phyloP scores from a whole-genome alignment of 2,329 filamentous ascomycete species.

The Arthrobotrys sphaeroides region DNA sequence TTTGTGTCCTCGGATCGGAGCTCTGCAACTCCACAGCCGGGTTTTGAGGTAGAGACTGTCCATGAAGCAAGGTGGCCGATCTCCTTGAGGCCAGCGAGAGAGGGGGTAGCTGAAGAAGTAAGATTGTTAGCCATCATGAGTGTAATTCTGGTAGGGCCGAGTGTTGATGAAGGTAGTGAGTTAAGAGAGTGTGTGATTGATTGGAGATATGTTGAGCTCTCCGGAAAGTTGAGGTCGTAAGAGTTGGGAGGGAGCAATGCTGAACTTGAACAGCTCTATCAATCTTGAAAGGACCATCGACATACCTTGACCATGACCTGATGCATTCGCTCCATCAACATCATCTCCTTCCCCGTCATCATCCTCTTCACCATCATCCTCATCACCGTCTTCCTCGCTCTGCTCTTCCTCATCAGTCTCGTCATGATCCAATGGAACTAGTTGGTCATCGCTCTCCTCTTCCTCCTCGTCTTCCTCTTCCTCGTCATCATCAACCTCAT shows the following conservation, averaged over 20 bases:
- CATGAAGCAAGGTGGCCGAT: slow-evolving; percentile 85
- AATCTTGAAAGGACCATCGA: not conserved
- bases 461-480: slow-evolving; percentile 33
- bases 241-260: not conserved
- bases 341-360: slow-evolving; percentile 20
- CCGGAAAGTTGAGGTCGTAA: not conserved
- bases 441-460: slow-evolving; percentile 33
- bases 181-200: not conserved
- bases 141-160: not conserved
- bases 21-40: slow-evolving; percentile 79
- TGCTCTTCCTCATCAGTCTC: slow-evolving; percentile 41
- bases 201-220: not conserved
- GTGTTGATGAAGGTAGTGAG: not conserved
- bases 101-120: not conserved
- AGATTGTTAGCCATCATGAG: slow-evolving; percentile 6
- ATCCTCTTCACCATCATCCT: slow-evolving; percentile 15
- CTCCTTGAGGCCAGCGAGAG: slow-evolving; percentile 72
- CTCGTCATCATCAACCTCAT: slow-evolving; percentile 18
- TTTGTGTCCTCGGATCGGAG: slow-evolving; percentile 77
- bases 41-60: slow-evolving; percentile 83
- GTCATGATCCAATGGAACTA: slow-evolving; percentile 36
- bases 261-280: not conserved
- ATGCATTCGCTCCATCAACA: slow-evolving; percentile 9
- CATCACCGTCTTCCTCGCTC: not conserved
- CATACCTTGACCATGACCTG: slow-evolving; percentile 33